phyloP scores from a whole-genome alignment of 192 early-diverging fungal genomes.

The Mortierella antarctica region DNA sequence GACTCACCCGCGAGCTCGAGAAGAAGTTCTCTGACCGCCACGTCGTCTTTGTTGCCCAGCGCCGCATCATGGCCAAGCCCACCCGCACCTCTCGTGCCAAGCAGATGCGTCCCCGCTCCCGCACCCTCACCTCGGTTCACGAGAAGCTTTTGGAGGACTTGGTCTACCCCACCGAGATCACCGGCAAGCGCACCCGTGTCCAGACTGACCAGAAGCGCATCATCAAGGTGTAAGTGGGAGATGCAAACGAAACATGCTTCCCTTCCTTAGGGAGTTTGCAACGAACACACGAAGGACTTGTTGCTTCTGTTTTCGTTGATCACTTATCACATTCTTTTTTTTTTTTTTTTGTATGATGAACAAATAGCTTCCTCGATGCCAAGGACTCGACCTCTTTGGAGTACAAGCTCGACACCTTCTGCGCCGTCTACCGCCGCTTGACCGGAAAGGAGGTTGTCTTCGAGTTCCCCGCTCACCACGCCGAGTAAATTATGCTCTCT shows the following conservation, averaged over 20 bases:
- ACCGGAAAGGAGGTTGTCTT: conserved; percentile 99
- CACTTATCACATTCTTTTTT: not conserved
- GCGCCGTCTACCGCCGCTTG: conserved; percentile 94
- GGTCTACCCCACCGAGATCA: conserved; percentile 99
- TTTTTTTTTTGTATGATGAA: not conserved
- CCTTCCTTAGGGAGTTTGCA: not conserved
- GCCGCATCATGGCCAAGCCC: conserved; percentile 96
- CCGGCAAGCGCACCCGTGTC: conserved; percentile 98
- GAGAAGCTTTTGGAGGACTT: conserved; percentile 97
- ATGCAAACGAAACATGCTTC: too few relatives aligned
- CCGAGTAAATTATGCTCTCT: conserved; percentile 53
- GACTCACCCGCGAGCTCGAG: conserved; percentile 97
- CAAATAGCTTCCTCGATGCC: conserved; percentile 88
- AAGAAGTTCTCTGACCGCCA: conserved; percentile 99
- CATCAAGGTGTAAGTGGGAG: conserved; percentile 87
- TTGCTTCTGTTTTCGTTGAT: not conserved
- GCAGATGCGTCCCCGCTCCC: conserved; percentile 95
- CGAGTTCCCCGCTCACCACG: conserved; percentile 86
- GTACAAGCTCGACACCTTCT: conserved; percentile 99
- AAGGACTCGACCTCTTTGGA: conserved; percentile 99
- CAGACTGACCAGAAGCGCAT: conserved; percentile 93
- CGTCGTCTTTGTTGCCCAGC: conserved; percentile 91
- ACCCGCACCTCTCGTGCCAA: conserved; percentile 87
- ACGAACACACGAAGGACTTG: not conserved
- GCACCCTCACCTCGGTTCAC: conserved; percentile 97